These are phyloP conservation scores for Sclerotinia trifoliorum DNA, from an alignment of 2,329 filamentous ascomycete genomes.

Conservation along the genomic window DNA sequence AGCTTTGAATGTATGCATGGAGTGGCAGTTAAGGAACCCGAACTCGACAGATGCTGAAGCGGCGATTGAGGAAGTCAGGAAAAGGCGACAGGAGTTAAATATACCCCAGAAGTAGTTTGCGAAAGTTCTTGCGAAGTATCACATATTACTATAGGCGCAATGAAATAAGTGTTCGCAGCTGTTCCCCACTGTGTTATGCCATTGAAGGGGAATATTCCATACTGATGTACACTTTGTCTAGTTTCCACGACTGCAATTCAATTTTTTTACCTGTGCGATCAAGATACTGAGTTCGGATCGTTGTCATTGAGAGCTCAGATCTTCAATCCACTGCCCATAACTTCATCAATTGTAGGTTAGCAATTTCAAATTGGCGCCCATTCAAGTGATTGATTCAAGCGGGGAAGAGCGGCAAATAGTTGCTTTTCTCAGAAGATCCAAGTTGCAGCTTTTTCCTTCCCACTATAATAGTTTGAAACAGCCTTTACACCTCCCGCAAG, in stretches of 20 bases:
- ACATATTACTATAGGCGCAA: background rate
- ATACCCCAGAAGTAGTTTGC: conserved; percentile 30
- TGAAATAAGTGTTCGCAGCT: background rate
- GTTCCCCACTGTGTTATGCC: background rate
- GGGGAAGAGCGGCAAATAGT: too few species aligned
- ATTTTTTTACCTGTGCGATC: background rate
- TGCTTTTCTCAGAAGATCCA: background rate
- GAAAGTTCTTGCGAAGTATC: background rate
- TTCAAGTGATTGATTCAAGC: background rate
- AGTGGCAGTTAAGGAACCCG: conserved; percentile 86
- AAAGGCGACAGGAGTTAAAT: conserved; percentile 35
- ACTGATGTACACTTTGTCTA: too few species aligned
- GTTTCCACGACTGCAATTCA: too few species aligned
- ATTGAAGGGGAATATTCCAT: background rate
- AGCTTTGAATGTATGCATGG: conserved; percentile 75
- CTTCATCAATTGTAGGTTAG: background rate
- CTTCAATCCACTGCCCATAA: background rate
- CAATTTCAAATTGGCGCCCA: background rate
- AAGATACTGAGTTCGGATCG: background rate
- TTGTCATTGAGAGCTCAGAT: background rate
- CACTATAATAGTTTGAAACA: too few species aligned
- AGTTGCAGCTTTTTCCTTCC: too few species aligned
- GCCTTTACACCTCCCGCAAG: too few species aligned
- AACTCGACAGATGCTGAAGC: conserved; percentile 56
- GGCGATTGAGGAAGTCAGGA: conserved; percentile 59